A percentile compares a stretch with the other conserved stretches of the same genome.
These are phyloP conservation scores for Maudiozyma turicensis DNA, from an alignment of 805 yeast species.

Conservation along the genomic window DNA sequence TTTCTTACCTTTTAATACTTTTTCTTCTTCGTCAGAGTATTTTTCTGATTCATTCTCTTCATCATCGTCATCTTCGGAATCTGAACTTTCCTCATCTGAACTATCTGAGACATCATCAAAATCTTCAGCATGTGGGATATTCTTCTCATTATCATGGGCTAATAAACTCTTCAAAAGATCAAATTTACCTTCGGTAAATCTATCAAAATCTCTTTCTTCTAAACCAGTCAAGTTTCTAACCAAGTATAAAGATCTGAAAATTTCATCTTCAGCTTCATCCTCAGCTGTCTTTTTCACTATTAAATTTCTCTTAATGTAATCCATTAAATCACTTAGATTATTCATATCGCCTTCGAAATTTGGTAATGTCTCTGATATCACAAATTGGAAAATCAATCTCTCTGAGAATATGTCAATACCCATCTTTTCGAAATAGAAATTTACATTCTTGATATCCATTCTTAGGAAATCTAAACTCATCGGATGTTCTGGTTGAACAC, in stretches of 20 bases:
- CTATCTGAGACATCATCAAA: slow-evolving; percentile 13
- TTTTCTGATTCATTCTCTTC: slow-evolving; percentile 29
- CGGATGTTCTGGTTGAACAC: slow-evolving; percentile 97
- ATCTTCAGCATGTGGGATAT: slow-evolving; percentile 14
- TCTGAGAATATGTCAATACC: slow-evolving; percentile 75
- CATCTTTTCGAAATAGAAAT: slow-evolving; percentile 70
- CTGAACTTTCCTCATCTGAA: slow-evolving; percentile 23
- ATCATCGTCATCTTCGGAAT: slow-evolving; percentile 6
- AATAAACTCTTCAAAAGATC: slow-evolving; percentile 63
- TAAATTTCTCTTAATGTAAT: slow-evolving; percentile 34
- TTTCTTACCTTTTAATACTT: slow-evolving; percentile 57
- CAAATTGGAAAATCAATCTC: slow-evolving; percentile 67
- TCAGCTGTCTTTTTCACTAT: slow-evolving; percentile 47
- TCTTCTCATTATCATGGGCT: slow-evolving; percentile 31
- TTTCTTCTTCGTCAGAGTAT: slow-evolving; percentile 30
- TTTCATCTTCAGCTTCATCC: slow-evolving; percentile 68
- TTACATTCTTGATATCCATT: slow-evolving; percentile 95
- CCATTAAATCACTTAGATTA: slow-evolving; percentile 27
- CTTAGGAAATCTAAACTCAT: slow-evolving; percentile 89
- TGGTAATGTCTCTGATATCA: slow-evolving; percentile 43
- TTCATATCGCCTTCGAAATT: slow-evolving; percentile 31
- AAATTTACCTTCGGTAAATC: slow-evolving; percentile 69
- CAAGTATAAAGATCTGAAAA: slow-evolving; percentile 72
- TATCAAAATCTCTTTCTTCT: slow-evolving; percentile 82
- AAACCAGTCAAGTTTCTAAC: slow-evolving; percentile 73